Evolutionary conservation across 2,329 filamentous ascomycete genomes (phyloP), one percentile per base, ranked within the genome.

Genomic region (Arthroderma sp.): DNA sequence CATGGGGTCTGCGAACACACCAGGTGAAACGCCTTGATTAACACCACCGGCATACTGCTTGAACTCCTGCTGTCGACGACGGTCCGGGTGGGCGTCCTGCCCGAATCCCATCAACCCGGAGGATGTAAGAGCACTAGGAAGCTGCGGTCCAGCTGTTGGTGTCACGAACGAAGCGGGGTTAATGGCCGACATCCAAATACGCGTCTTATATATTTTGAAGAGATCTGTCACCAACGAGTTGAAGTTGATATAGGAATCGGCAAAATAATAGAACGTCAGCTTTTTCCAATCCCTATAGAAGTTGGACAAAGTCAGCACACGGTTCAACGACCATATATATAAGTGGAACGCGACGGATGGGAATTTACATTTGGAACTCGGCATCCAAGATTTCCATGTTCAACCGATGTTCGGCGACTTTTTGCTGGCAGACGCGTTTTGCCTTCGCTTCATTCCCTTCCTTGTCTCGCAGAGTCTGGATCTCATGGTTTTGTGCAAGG

Each of bases 121-220:
- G 9, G 37, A 6, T n/a, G 38, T 38, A 29, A 44, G 36, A 29
- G 76, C 76, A 50, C 78, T 80, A 1, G 81, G 78, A 2, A 80
- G 78, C 59, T 81, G 80, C 22, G 87, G 69, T 28, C 82, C 82
- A 40, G 85, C 70, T 3, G 78, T 79, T 11, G 84, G 83, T 50
- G 80, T 88, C 27, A 84, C 84, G 62, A 96, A 95, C 0, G 89
- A 95, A 4, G 89, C 91, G 5, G 91, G 91, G 61, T 98, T 98
- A 63, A 98, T 94, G 3, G 91, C 91, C 4, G 89, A 96, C 85
- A 98, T 94, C 91, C 91, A 98, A 57, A 98, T 98, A 55, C 93
- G 80, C 22, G 89, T 94, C 71, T 98, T 98, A 74, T 96, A 98
- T 50, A 96, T 89, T 67, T 96, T 96, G 75, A 96, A 98, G 8